These are phyloP conservation scores for Trichoderma sp. DNA, from an alignment of 2,329 filamentous ascomycete species.

Conservation along the genomic window DNA sequence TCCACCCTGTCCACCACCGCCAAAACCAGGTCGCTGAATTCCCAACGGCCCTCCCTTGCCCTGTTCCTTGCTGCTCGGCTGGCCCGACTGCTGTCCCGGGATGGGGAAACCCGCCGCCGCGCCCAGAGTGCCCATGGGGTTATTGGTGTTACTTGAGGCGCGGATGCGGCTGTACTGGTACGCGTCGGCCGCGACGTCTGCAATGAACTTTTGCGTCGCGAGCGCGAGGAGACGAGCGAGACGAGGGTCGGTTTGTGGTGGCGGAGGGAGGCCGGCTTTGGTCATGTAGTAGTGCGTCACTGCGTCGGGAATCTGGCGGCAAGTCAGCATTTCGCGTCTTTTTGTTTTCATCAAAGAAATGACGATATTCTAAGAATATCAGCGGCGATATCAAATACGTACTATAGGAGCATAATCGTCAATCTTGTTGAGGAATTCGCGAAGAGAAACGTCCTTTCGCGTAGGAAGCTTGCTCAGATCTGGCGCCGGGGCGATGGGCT, in stretches of 20 bases:
- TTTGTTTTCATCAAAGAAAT: not conserved
- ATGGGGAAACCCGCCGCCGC: slow-evolving; percentile 71
- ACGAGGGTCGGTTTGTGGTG: slow-evolving; percentile 85
- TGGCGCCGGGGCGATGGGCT: slow-evolving; percentile 53
- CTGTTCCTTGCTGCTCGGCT: slow-evolving; percentile 60
- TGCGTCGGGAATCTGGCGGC: slow-evolving; percentile 85
- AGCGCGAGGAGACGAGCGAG: slow-evolving; percentile 92
- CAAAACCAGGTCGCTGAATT: slow-evolving; percentile 77
- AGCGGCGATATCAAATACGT: slow-evolving; percentile 42
- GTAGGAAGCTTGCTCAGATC: slow-evolving; percentile 68
- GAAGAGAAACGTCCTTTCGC: slow-evolving; percentile 88
- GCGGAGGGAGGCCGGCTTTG: slow-evolving; percentile 88
- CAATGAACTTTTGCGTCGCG: slow-evolving; percentile 98
- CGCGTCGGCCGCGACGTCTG: slow-evolving; percentile 94
- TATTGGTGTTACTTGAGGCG: slow-evolving; percentile 83
- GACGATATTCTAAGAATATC: not conserved
- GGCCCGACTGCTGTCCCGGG: slow-evolving; percentile 63
- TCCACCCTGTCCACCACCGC: slow-evolving; percentile 85
- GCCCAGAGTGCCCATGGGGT: slow-evolving; percentile 85
- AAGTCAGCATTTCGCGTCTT: not conserved
- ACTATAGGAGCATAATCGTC: slow-evolving; percentile 98
- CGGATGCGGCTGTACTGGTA: slow-evolving; percentile 98
- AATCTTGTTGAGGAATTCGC: slow-evolving; percentile 94
- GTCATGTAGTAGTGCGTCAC: slow-evolving; percentile 99
- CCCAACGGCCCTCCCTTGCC: slow-evolving; percentile 66